Conservation (phyloP, 495 filamentous ascomycete species). For the Neurospora sp. region DNA sequence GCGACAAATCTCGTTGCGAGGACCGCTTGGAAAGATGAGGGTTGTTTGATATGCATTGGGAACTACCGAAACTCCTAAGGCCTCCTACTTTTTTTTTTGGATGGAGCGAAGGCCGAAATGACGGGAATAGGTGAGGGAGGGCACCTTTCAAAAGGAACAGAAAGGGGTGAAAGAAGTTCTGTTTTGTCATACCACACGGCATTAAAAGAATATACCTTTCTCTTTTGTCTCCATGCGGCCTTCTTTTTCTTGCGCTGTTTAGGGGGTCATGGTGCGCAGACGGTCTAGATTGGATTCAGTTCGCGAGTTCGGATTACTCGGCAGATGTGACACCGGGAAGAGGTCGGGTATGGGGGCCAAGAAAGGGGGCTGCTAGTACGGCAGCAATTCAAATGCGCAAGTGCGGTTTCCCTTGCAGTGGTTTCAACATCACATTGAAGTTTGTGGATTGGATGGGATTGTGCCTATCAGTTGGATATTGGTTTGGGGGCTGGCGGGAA, state of each 20-base stretch:
- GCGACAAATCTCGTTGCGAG: background rate
- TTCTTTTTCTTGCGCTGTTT: background rate
- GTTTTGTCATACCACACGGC: background rate
- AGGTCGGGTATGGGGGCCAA: background rate
- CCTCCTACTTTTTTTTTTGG: background rate
- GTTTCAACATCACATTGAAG: background rate
- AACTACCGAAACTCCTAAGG: background rate
- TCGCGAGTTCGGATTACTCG: background rate
- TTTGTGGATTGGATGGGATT: background rate
- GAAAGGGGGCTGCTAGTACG: background rate
- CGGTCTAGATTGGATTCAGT: background rate
- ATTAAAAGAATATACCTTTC: background rate
- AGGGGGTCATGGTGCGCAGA: background rate
- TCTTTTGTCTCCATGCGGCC: background rate
- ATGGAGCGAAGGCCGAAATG: background rate
- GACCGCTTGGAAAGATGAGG: background rate
- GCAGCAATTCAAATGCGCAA: background rate
- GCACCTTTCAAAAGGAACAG: background rate
- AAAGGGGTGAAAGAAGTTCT: background rate
- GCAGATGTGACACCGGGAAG: background rate
- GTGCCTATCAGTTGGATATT: background rate
- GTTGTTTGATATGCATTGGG: slow-evolving; percentile 1
- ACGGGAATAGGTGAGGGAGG: background rate
- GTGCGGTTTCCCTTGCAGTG: background rate
- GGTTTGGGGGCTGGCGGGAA: background rate